Percentiles rank a stretch among this genome's conserved stretches.
Conservation (phyloP, 192 early-diverging fungal species). For the Entomortierella chlamydospora region DNA sequence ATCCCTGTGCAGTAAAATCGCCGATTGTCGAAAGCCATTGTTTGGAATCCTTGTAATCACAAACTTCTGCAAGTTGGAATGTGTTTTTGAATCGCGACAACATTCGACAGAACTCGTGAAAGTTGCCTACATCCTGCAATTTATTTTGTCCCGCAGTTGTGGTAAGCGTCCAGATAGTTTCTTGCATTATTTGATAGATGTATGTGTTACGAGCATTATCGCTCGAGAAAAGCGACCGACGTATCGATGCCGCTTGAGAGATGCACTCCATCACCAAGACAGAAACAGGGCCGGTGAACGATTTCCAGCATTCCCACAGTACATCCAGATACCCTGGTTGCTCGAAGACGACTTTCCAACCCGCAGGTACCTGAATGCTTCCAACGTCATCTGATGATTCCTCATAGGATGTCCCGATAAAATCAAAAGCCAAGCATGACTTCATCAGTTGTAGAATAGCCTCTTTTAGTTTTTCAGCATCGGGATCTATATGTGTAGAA, state of each 20-base stretch:
- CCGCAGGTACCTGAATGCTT: conserved; percentile 31
- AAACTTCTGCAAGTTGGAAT: conserved; percentile 82
- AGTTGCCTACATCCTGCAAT: conserved; percentile 80
- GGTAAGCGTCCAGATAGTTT: conserved; percentile 73
- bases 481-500: conserved; percentile 1
- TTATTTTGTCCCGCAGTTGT: conserved; percentile 61
- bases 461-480: conserved; percentile 25
- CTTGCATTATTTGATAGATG: conserved; percentile 75
- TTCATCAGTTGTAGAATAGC: conserved; percentile 25
- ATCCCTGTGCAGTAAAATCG: conserved; percentile 73
- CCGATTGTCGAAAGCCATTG: conserved; percentile 73
- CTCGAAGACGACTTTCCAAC: conserved; percentile 39
- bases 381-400: conserved; percentile 44
- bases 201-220: conserved; percentile 76
- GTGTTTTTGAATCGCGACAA: conserved; percentile 85
- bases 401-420: conserved; percentile 38
- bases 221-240: conserved; percentile 82
- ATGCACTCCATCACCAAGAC: conserved; percentile 75
- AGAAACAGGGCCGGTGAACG: conserved; percentile 14
- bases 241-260: conserved; percentile 80
- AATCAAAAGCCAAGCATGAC: conserved; percentile 40
- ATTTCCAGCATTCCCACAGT: conserved; percentile 43
- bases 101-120: conserved; percentile 87
- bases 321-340: conserved; percentile 33
- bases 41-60: conserved; percentile 70